These are phyloP conservation scores for Yarrowia sp. DNA, from an alignment of 805 yeast species.

Conservation along the genomic window DNA sequence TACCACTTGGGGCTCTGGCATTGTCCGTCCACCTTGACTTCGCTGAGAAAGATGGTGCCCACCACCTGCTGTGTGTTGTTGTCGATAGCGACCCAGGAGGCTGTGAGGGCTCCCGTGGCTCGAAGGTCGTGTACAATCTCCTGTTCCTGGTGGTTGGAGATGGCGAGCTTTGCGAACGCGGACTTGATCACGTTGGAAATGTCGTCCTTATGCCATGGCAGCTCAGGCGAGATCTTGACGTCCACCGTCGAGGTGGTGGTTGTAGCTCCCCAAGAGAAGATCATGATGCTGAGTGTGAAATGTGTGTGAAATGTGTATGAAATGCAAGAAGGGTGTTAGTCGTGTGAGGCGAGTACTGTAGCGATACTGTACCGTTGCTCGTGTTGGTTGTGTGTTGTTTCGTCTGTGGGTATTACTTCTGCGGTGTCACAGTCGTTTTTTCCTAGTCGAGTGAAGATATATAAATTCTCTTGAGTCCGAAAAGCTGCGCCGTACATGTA, in stretches of 20 bases:
- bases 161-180: conserved; percentile 25
- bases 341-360: not conserved
- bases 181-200: conserved; percentile 29
- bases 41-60: conserved; percentile 29
- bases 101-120: conserved; percentile 11
- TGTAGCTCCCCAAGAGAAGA: conserved; percentile 30
- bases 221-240: conserved; percentile 30
- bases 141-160: conserved; percentile 36
- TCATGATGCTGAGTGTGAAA: conserved; percentile 4
- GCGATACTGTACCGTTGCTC: no score
- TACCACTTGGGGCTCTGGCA: conserved; percentile 29
- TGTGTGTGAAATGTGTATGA: not conserved
- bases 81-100: conserved; percentile 29
- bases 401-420: not conserved
- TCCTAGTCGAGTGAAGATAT: conserved; percentile 9
- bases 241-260: conserved; percentile 20
- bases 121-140: conserved; percentile 35
- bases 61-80: conserved; percentile 31
- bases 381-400: not conserved
- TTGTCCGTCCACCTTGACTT: conserved; percentile 10
- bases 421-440: not conserved
- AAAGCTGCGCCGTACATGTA: conserved; percentile 31
- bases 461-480: not conserved
- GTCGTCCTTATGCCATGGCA: conserved; percentile 34
- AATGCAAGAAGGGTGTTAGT: not conserved